A percentile compares a stretch with the other conserved stretches of the same genome.
Evolutionary conservation across 1,139 yeast genomes (phyloP).

Genomic region (Casaregolazyma lundiana): DNA sequence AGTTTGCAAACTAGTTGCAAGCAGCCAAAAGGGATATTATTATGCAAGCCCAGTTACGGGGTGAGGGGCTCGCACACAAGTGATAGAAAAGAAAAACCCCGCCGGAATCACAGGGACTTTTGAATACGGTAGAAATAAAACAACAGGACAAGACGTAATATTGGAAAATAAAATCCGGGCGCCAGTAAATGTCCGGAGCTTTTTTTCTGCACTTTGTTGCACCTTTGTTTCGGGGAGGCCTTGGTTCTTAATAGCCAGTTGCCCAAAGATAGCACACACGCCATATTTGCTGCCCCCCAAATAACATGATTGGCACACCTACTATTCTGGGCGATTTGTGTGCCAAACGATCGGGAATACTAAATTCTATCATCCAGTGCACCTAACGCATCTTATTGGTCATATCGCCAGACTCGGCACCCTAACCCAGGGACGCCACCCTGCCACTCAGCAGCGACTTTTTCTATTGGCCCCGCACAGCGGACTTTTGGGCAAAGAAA

Average conservation of each 20-base stretch:
- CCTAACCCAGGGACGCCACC: slow-evolving; percentile 1
- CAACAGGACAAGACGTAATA: not conserved
- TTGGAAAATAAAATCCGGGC: not conserved
- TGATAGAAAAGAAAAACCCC: not conserved
- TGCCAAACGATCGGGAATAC: not conserved
- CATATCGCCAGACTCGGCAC: not conserved
- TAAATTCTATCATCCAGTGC: not conserved
- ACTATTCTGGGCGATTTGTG: slow-evolving; percentile 1
- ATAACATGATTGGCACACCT: not conserved
- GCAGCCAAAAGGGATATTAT: not conserved
- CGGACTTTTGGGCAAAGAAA: not conserved
- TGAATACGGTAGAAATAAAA: not conserved
- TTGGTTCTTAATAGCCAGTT: not conserved
- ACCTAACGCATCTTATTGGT: not conserved
- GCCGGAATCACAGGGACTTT: slow-evolving; percentile 1
- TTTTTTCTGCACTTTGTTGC: not conserved
- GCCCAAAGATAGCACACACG: no score
- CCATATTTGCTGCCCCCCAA: no score
- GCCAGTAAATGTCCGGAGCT: not conserved
- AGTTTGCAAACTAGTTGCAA: not conserved
- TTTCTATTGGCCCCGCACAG: slow-evolving; percentile 2
- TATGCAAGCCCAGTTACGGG: slow-evolving; percentile 1
- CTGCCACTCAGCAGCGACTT: no score
- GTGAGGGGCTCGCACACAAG: slow-evolving; percentile 1
- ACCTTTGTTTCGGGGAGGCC: slow-evolving; percentile 1